Conservation (phyloP, 139 green algal genomes). For the Chlorella sp. region DNA sequence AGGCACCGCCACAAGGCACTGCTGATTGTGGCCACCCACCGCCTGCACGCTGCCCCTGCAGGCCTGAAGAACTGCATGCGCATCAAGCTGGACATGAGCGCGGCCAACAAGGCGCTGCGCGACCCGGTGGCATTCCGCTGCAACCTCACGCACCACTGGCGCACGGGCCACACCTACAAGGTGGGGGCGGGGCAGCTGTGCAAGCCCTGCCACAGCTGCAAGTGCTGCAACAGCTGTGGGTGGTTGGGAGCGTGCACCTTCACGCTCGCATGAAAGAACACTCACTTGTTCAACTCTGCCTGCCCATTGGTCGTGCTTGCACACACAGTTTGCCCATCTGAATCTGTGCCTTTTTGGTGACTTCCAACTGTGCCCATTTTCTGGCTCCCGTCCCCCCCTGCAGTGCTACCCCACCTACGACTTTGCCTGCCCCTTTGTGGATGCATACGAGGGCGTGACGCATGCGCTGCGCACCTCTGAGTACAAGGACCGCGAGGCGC, state of each 20-base stretch:
- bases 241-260: too few relatives aligned
- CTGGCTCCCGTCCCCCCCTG: neutral
- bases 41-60: neutral
- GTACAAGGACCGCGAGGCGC: slow-evolving; percentile 90
- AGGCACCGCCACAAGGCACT: too few relatives aligned
- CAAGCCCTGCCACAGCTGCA: too few relatives aligned
- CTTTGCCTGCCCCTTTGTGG: slow-evolving; percentile 97
- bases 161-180: slow-evolving; percentile 93
- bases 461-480: slow-evolving; percentile 96
- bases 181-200: slow-evolving; percentile 33
- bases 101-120: slow-evolving; percentile 79
- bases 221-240: too few relatives aligned
- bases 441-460: slow-evolving; percentile 94
- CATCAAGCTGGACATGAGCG: slow-evolving; percentile 95
- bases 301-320: too few relatives aligned
- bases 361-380: too few relatives aligned
- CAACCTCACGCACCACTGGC: slow-evolving; percentile 93
- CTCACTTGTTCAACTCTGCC: too few relatives aligned
- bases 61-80: slow-evolving; percentile 82
- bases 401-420: slow-evolving; percentile 99
- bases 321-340: too few relatives aligned
- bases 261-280: too few relatives aligned
- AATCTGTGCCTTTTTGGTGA: too few relatives aligned
- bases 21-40: too few relatives aligned
- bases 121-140: slow-evolving; percentile 97